Percentiles rank a stretch among this genome's conserved stretches.
Evolutionary conservation across 2,329 filamentous ascomycete genomes (phyloP).

Genomic region (Huntiella savannae): DNA sequence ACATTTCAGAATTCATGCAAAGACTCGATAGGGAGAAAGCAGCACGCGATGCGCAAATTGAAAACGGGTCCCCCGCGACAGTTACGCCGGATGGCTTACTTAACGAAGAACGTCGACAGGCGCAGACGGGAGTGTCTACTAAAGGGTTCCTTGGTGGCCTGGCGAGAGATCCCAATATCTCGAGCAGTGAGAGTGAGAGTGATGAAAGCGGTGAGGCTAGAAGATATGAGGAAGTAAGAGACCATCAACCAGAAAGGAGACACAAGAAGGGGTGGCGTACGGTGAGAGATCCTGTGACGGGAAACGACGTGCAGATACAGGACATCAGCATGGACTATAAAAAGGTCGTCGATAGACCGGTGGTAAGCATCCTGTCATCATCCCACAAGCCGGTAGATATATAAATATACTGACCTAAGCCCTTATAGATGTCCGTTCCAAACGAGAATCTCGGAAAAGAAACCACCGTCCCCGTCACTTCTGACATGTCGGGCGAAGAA

Average conservation of each 20-base stretch:
- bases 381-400: too few species aligned
- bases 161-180: conserved; percentile 19
- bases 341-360: conserved; percentile 51
- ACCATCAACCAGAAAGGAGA: conserved; percentile 19
- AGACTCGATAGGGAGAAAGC: conserved; percentile 63
- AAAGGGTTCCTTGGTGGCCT: conserved; percentile 12
- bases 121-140: background rate
- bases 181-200: background rate
- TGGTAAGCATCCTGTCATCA: conserved; percentile 24
- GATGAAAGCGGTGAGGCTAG: too few species aligned
- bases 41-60: conserved; percentile 51
- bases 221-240: conserved; percentile 12
- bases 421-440: conserved; percentile 52
- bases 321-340: conserved; percentile 54
- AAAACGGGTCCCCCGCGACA: conserved; percentile 25
- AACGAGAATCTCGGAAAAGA: conserved; percentile 72
- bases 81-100: background rate
- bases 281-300: conserved; percentile 79
- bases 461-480: conserved; percentile 51
- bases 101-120: background rate
- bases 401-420: background rate
- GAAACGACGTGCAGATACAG: conserved; percentile 68
- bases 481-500: conserved; percentile 53
- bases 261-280: conserved; percentile 40
- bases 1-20: conserved; percentile 66